Percentiles rank a stretch among this genome's conserved stretches.
These are phyloP conservation scores for Trichoderma pleuroti DNA, from an alignment of 2,329 filamentous ascomycete genomes.

Conservation along the genomic window DNA sequence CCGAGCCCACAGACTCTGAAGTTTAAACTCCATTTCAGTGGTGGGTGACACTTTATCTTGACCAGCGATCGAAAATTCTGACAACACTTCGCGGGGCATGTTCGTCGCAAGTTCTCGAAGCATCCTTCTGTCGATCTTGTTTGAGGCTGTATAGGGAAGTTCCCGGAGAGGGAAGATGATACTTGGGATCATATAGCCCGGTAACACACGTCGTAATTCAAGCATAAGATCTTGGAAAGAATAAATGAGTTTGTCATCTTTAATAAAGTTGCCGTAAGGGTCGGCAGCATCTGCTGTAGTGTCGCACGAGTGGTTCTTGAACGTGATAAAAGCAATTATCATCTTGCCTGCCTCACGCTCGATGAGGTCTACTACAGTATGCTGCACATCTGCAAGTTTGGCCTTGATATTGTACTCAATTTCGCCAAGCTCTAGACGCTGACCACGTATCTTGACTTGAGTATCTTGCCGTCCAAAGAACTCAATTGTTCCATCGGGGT, in stretches of 20 bases:
- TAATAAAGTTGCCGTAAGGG: background rate
- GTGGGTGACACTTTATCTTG: background rate
- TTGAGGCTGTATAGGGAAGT: slow-evolving; percentile 14
- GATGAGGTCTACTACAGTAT: slow-evolving; percentile 3
- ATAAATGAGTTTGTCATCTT: background rate
- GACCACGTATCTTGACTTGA: slow-evolving; percentile 17
- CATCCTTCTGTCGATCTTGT: slow-evolving; percentile 15
- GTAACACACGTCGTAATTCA: background rate
- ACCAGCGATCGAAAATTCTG: background rate
- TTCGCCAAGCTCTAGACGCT: slow-evolving; percentile 12
- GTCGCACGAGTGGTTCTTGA: background rate
- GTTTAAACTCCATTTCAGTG: background rate
- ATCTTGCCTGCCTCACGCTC: slow-evolving; percentile 11
- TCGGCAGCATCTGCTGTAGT: background rate
- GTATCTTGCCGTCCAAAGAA: slow-evolving; percentile 6
- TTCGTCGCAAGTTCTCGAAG: background rate
- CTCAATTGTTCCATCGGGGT: slow-evolving; percentile 5
- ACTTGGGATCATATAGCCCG: slow-evolving; percentile 20
- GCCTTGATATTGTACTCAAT: slow-evolving; percentile 4
- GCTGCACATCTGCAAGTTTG: background rate
- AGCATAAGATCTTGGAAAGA: background rate
- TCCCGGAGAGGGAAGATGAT: slow-evolving; percentile 10
- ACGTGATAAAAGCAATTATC: slow-evolving; percentile 5
- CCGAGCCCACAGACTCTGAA: slow-evolving; percentile 7
- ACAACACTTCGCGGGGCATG: background rate